Evolutionary conservation across 2,329 filamentous ascomycete genomes (phyloP), one percentile per base, ranked within the genome.

Genomic region (Fusarium lateritium): DNA sequence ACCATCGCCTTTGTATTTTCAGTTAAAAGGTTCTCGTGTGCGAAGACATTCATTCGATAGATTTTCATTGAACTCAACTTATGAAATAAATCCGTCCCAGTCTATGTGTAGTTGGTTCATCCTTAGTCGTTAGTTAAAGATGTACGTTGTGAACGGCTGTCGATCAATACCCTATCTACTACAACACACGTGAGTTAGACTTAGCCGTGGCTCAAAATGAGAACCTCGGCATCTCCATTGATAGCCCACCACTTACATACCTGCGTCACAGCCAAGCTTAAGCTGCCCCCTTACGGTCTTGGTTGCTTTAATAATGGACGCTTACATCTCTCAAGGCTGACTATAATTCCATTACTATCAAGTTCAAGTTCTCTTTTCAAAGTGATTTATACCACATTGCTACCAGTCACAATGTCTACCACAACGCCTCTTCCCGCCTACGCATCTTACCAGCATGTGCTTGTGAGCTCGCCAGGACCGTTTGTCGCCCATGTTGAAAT

Each of bases 401-500:
- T 47, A 19, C 26, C 19, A 43, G 45, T 17, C 46, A 59, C 31
- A 51, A 75, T 74, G 72, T 64, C 76, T 26, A 60, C 70, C n/a
- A 55, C 73, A 14, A 65, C 72, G 10, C 70, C 75, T 14, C 69
- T 79, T 17, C 62, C 74, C 21, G 79, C 76, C 54, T 86, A 87
- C 76, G 70, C 79, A 39, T 69, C 71, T 36, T 91, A 88, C 81
- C 83, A 90, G 71, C 84, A 92, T 83, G 94, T 94, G 86, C 88
- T 89, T 70, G 84, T 97, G 72, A 89, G 87, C n/a, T 89, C 89
- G 42, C 93, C 94, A 1, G 76, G 82, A 38, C 86, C 91, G 75
- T 89, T 89, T 82, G 91, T 98, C 49, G 92, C 91, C n/a, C 93
- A 97, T 78, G 92, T 98, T 62, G 91, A 98, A 81, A 97, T 97